A percentile compares a stretch with the other conserved stretches of the same genome.
phyloP scores from a whole-genome alignment of 306 rosid genomes.

The Canavalia gladiata region DNA sequence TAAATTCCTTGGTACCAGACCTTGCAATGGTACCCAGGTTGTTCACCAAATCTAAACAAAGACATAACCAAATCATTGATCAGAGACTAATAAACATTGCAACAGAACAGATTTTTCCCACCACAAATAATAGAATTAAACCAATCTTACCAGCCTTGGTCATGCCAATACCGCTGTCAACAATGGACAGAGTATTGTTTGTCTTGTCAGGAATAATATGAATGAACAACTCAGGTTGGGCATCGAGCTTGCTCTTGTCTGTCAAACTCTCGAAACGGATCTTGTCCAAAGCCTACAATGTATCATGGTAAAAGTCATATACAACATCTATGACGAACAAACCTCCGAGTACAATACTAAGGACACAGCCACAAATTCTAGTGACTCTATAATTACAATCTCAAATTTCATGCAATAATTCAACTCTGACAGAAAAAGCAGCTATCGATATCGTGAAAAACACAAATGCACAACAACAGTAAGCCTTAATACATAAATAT shows the following conservation, averaged over 20 bases:
- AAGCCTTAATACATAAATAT: too few relatives aligned
- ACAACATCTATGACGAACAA: too few relatives aligned
- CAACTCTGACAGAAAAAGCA: not conserved
- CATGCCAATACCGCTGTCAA: constrained; percentile 94
- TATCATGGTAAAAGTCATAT: too few relatives aligned
- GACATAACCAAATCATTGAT: not conserved
- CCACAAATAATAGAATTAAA: not conserved
- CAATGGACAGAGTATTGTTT: constrained; percentile 65
- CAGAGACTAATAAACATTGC: not conserved
- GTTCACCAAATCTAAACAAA: constrained; percentile 80
- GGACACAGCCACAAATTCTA: not conserved
- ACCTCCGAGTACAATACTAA: too few relatives aligned
- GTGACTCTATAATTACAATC: not conserved
- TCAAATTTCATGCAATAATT: not conserved
- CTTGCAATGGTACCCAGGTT: constrained; percentile 90
- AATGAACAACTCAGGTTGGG: constrained; percentile 80
- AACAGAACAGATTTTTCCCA: too few relatives aligned
- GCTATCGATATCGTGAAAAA: too few relatives aligned
- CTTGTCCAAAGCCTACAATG: constrained; percentile 76
- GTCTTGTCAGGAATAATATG: constrained; percentile 89
- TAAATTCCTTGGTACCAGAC: constrained; percentile 93
- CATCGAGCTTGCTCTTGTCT: constrained; percentile 92
- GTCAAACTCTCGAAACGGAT: constrained; percentile 85
- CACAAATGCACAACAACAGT: too few relatives aligned
- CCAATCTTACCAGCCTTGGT: constrained; percentile 81